phyloP scores from a whole-genome alignment of 495 filamentous ascomycete species.

The Neurospora sublineolata region DNA sequence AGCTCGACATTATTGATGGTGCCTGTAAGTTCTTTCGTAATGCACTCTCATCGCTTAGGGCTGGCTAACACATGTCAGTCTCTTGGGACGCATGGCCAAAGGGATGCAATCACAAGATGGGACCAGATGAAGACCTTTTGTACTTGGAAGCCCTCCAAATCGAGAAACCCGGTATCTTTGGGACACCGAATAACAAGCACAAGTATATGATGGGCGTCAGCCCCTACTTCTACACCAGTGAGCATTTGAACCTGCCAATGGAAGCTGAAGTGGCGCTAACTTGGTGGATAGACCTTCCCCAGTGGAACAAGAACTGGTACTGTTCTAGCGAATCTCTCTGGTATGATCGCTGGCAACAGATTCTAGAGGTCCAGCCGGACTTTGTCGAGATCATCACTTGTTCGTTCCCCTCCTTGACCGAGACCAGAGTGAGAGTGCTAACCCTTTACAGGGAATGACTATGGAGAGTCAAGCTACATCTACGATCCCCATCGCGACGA shows the following conservation, averaged over 20 bases:
- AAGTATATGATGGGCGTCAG: constrained; percentile 71
- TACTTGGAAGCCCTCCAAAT: constrained; percentile 39
- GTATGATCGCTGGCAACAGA: constrained; percentile 64
- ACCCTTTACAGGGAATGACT: constrained; percentile 75
- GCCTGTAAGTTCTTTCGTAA: constrained; percentile 28
- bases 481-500: constrained; percentile 37
- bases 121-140: constrained; percentile 38
- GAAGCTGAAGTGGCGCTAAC: neutral
- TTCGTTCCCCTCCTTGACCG: constrained; percentile 2
- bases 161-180: constrained; percentile 25
- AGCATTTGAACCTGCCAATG: constrained; percentile 4
- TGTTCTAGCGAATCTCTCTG: constrained; percentile 61
- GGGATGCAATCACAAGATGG: constrained; percentile 42
- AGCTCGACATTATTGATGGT: constrained; percentile 45
- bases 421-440: neutral
- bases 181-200: neutral
- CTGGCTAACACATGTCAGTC: constrained; percentile 17
- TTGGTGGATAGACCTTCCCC: constrained; percentile 44
- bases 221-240: constrained; percentile 59
- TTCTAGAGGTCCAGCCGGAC: constrained; percentile 49
- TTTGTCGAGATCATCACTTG: constrained; percentile 49
- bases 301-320: constrained; percentile 64
- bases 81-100: constrained; percentile 68
- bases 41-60: neutral
- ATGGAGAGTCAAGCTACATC: constrained; percentile 66